Conservation (phyloP, 202 grass and related monocot species). For the Tripidium arundinaceum region DNA sequence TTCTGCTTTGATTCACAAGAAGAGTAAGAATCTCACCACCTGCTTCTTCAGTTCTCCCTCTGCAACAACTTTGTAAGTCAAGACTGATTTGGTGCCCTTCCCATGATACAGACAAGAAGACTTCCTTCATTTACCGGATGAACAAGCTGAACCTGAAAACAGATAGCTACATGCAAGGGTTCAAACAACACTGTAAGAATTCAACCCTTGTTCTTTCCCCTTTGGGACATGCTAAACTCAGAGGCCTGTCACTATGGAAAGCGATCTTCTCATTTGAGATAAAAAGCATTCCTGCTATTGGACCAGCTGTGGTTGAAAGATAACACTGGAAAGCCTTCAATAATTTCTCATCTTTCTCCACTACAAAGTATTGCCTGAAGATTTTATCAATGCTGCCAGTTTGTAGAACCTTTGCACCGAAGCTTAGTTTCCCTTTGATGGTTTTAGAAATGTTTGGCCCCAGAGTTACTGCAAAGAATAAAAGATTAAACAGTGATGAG, state of each 20-base stretch:
- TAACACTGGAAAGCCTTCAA: constrained; percentile 75
- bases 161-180: too few relatives aligned
- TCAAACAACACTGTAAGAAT: constrained; percentile 65
- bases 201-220: constrained; percentile 37
- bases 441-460: constrained; percentile 57
- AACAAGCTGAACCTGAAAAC: constrained; percentile 52
- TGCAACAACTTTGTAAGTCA: background rate
- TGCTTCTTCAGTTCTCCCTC: background rate
- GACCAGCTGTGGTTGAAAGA: constrained; percentile 75
- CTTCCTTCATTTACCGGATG: constrained; percentile 46
- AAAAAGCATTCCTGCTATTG: constrained; percentile 72
- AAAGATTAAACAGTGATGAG: background rate
- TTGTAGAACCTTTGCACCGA: constrained; percentile 61
- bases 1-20: constrained; percentile 32
- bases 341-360: constrained; percentile 53
- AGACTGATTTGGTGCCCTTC: constrained; percentile 24
- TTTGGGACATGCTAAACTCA: constrained; percentile 50
- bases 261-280: constrained; percentile 65
- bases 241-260: constrained; percentile 60
- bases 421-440: constrained; percentile 65
- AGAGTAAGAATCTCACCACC: constrained; percentile 35
- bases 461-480: constrained; percentile 54
- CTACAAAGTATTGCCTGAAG: constrained; percentile 55
- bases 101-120: constrained; percentile 45
- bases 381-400: constrained; percentile 54